Conservation (phyloP, 2,329 filamentous ascomycete genomes). For the Colletotrichum liriopes region DNA sequence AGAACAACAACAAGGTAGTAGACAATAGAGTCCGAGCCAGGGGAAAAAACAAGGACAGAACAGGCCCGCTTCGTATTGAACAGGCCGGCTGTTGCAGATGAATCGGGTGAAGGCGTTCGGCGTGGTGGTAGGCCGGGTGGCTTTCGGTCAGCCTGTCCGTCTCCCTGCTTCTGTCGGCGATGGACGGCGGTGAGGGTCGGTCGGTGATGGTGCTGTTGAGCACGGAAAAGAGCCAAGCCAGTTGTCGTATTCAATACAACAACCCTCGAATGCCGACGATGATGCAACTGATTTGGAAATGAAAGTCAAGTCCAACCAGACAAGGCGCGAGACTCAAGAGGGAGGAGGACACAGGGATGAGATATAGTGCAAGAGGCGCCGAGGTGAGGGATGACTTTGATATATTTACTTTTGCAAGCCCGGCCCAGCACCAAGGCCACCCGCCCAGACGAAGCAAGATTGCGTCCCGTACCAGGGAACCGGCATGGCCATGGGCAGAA, state of each 20-base stretch:
- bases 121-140: slow-evolving; percentile 5
- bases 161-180: slow-evolving; percentile 20
- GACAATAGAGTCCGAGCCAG: slow-evolving; percentile 16
- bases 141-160: slow-evolving; percentile 14
- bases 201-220: slow-evolving; percentile 2
- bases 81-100: slow-evolving; percentile 37
- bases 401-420: slow-evolving; percentile 43
- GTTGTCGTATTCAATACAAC: slow-evolving; percentile 40
- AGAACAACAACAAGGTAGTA: background rate
- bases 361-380: slow-evolving; percentile 37
- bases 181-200: background rate
- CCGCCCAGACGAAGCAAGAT: background rate
- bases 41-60: slow-evolving; percentile 6
- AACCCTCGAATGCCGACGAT: slow-evolving; percentile 35
- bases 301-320: slow-evolving; percentile 22
- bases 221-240: background rate
- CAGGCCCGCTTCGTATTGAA: slow-evolving; percentile 24
- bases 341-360: slow-evolving; percentile 39
- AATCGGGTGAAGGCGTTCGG: slow-evolving; percentile 9
- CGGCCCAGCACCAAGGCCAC: slow-evolving; percentile 21
- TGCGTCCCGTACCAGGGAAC: slow-evolving; percentile 17
- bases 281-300: slow-evolving; percentile 32
- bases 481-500: slow-evolving; percentile 13
- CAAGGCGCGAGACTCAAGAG: slow-evolving; percentile 27
- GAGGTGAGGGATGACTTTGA: slow-evolving; percentile 38